Conservation (phyloP, 2,329 filamentous ascomycete species). For the Aureobasidium leucospermi region DNA sequence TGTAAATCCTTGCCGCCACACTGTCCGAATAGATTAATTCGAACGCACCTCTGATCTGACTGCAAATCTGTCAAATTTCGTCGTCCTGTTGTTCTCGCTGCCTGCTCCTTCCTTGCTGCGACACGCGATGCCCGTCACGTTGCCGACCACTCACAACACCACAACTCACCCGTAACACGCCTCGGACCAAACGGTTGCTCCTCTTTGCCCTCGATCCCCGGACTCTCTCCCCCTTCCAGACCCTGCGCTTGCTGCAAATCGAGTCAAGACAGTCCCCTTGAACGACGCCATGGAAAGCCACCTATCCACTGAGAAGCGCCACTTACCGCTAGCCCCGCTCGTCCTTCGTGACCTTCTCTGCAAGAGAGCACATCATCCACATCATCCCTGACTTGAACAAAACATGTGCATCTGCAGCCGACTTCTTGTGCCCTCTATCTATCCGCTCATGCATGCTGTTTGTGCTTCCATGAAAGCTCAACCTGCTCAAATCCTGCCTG, state of each 20-base stretch:
- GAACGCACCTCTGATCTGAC: not conserved
- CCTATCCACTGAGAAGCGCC: not conserved
- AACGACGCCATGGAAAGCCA: not conserved
- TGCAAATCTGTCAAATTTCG: not conserved
- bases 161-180: not conserved
- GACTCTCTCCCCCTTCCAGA: not conserved
- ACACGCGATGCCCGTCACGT: not conserved
- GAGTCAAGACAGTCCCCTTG: not conserved
- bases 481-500: not conserved
- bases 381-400: not conserved
- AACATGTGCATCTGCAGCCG: not conserved
- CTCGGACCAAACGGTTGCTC: not conserved
- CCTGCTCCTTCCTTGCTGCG: not conserved
- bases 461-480: not conserved
- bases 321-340: not conserved
- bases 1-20: not conserved
- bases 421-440: not conserved
- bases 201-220: not conserved
- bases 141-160: not conserved
- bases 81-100: not conserved
- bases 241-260: not conserved
- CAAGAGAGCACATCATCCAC: not conserved
- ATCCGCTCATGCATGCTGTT: not conserved
- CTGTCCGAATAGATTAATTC: not conserved
- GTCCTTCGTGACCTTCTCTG: not conserved